Conservation (phyloP, 1,284 basidiomycete species). For the Mycena citricolor region DNA sequence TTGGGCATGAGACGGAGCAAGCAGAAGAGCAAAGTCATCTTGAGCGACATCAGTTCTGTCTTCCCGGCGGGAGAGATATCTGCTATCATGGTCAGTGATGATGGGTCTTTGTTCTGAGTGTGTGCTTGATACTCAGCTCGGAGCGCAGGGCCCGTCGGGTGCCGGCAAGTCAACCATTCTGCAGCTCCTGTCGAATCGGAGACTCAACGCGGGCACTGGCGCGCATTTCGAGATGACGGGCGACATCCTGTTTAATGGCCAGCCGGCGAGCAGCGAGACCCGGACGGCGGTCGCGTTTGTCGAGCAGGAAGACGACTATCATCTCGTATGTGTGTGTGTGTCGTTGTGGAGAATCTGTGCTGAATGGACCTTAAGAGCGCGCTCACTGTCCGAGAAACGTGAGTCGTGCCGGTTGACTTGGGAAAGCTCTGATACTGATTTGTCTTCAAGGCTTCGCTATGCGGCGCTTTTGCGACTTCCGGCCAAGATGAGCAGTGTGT, state of each 20-base stretch:
- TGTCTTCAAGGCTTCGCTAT: constrained; percentile 35
- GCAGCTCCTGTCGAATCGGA: constrained; percentile 42
- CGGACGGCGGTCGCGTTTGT: constrained; percentile 42
- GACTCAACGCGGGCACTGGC: constrained; percentile 28
- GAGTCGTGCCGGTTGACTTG: constrained; percentile 1
- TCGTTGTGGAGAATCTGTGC: neutral
- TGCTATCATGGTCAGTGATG: constrained; percentile 35
- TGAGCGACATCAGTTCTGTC: constrained; percentile 38
- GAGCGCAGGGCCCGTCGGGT: constrained; percentile 38
- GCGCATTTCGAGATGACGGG: constrained; percentile 23
- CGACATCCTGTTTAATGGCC: constrained; percentile 24
- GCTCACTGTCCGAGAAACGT: constrained; percentile 43
- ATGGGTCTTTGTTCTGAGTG: neutral
- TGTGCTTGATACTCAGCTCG: too few species aligned
- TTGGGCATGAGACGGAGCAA: too few species aligned
- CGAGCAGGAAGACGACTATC: constrained; percentile 47
- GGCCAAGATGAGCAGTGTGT: constrained; percentile 33
- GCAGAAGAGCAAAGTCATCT: constrained; percentile 35
- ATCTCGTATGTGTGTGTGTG: constrained; percentile 42
- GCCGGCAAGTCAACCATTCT: constrained; percentile 48
- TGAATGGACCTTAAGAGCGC: constrained; percentile 9
- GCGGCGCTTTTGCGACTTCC: constrained; percentile 46
- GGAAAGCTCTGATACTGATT: constrained; percentile 2
- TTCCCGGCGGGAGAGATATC: constrained; percentile 47
- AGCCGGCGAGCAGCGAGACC: constrained; percentile 17